Percentiles rank a stretch among this genome's conserved stretches.
Evolutionary conservation across 2,329 filamentous ascomycete species (phyloP).

Genomic region (Biscogniauxia sp.): DNA sequence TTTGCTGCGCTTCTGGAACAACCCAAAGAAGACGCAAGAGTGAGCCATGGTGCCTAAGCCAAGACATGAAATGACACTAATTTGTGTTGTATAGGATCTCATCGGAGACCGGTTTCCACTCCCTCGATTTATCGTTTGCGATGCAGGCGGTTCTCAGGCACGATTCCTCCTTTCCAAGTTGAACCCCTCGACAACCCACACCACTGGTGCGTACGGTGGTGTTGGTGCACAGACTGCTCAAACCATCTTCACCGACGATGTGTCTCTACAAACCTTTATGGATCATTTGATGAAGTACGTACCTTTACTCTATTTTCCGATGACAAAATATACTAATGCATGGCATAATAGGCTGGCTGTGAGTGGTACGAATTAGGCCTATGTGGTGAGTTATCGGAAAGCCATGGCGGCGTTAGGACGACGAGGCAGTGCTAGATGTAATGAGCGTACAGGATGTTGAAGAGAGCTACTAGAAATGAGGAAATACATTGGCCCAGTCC

Average conservation of each 20-base stretch:
- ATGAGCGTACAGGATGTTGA: not conserved
- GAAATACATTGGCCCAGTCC: not conserved
- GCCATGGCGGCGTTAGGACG: not conserved
- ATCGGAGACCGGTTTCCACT: conserved; percentile 98
- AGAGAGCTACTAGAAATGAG: too few species aligned
- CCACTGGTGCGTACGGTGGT: conserved; percentile 86
- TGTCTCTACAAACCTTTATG: conserved; percentile 98
- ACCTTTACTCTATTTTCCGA: conserved; percentile 13
- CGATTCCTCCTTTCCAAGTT: conserved; percentile 96
- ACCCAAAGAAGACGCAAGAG: conserved; percentile 94
- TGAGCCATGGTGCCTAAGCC: conserved; percentile 43
- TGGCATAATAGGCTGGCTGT: conserved; percentile 51
- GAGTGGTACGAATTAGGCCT: conserved; percentile 57
- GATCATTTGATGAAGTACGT: conserved; percentile 98
- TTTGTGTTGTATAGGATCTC: conserved; percentile 67
- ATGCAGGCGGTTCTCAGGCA: conserved; percentile 96
- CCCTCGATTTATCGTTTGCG: conserved; percentile 96
- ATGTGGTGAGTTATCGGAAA: not conserved
- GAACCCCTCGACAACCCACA: conserved; percentile 96
- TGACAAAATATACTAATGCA: not conserved
- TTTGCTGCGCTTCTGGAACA: conserved; percentile 84
- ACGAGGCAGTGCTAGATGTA: not conserved
- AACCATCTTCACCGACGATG: conserved; percentile 98
- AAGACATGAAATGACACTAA: conserved; percentile 16
- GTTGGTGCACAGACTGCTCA: conserved; percentile 83